These are phyloP conservation scores for Parasitella parasitica DNA, from an alignment of 371 early-diverging fungal genomes.

Conservation along the genomic window DNA sequence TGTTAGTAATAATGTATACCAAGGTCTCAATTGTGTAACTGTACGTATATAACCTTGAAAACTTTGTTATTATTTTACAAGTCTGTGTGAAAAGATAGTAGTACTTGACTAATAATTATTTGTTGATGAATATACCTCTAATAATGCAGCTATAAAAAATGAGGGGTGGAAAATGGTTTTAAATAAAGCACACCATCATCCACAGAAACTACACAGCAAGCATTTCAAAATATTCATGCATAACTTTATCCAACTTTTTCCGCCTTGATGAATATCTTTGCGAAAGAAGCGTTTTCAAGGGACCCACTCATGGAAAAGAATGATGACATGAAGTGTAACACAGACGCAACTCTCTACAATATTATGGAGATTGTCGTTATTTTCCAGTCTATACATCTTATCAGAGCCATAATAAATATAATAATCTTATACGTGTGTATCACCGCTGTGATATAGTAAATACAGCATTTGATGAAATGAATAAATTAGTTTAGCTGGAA, in stretches of 20 bases:
- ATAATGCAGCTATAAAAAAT: neutral
- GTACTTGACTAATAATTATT: neutral
- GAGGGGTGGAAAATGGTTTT: neutral
- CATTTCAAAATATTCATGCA: neutral
- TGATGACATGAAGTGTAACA: constrained; percentile 4
- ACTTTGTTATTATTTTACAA: neutral
- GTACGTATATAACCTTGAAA: neutral
- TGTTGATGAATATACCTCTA: neutral
- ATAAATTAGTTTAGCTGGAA: neutral
- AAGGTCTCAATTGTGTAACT: neutral
- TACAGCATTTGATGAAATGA: neutral
- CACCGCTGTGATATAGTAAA: neutral
- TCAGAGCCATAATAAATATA: no score
- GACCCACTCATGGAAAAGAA: neutral
- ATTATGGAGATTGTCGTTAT: neutral
- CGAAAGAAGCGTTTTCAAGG: neutral
- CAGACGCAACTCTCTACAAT: neutral
- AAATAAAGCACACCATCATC: neutral
- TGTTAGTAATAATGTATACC: neutral
- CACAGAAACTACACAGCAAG: neutral
- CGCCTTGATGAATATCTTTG: neutral
- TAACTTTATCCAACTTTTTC: neutral
- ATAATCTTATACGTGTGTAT: neutral
- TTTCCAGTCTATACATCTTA: neutral
- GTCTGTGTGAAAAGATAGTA: neutral